Evolutionary conservation across 495 filamentous ascomycete species (phyloP).

Genomic region (Trichoderma reesei): DNA sequence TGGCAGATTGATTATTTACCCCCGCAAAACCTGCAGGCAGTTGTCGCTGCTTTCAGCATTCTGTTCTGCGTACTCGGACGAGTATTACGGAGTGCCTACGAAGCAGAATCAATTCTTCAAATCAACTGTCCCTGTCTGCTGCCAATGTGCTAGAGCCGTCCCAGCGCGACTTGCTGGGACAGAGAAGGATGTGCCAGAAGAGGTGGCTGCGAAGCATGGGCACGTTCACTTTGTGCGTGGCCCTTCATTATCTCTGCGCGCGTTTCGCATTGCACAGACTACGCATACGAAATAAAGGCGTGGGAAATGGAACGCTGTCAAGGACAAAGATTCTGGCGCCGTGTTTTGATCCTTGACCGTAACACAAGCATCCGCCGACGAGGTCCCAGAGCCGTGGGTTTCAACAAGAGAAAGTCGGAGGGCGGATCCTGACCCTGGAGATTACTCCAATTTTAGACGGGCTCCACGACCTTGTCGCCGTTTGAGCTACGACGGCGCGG

Average conservation of each 20-base stretch:
- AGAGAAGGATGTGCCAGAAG: conserved; percentile 2
- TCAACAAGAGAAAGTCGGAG: not conserved
- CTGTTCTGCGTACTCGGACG: not conserved
- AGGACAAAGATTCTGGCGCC: not conserved
- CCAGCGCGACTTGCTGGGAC: not conserved
- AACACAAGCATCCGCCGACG: no score
- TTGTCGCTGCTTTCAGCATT: no score
- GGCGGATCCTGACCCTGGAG: not conserved
- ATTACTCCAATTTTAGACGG: conserved; percentile 8
- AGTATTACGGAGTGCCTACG: no score
- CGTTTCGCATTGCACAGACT: not conserved
- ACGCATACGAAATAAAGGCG: no score
- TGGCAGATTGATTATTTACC: not conserved
- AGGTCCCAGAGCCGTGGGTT: not conserved
- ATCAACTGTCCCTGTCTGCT: not conserved
- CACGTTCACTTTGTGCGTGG: no score
- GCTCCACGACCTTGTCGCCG: not conserved
- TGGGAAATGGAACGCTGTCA: not conserved
- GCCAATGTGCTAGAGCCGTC: not conserved
- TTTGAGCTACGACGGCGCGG: not conserved
- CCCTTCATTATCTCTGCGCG: no score
- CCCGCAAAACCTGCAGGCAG: not conserved
- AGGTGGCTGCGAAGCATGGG: not conserved
- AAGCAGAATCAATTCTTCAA: not conserved
- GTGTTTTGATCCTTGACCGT: no score